These are phyloP conservation scores for Wickerhamomyces rabaulensis DNA, from an alignment of 805 yeast species.

Conservation along the genomic window DNA sequence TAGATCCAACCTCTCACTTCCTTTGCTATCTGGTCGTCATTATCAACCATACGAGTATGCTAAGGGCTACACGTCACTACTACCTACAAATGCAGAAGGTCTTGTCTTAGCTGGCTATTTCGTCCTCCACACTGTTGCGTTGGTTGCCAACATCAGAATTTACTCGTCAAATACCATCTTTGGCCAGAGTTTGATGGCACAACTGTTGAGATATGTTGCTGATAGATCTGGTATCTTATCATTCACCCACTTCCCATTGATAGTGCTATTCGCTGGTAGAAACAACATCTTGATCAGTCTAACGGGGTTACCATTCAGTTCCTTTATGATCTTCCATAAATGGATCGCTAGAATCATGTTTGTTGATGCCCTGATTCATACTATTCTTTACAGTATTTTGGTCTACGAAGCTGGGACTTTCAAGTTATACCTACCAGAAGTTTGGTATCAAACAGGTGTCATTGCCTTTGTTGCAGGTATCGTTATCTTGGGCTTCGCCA, in stretches of 20 bases:
- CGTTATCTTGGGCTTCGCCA: slow-evolving; percentile 12
- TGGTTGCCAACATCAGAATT: slow-evolving; percentile 8
- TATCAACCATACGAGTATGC: slow-evolving; percentile 13
- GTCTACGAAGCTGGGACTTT: slow-evolving; percentile 3
- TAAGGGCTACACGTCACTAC: slow-evolving; percentile 10
- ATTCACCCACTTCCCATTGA: slow-evolving; percentile 44
- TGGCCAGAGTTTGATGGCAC: slow-evolving; percentile 9
- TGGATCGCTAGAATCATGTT: slow-evolving; percentile 50
- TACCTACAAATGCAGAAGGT: slow-evolving; percentile 21
- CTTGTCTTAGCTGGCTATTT: slow-evolving; percentile 29
- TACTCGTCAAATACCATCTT: slow-evolving; percentile 16
- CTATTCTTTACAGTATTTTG: slow-evolving; percentile 20
- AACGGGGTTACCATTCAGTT: slow-evolving; percentile 59
- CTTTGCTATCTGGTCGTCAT: slow-evolving; percentile 17
- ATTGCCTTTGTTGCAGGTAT: slow-evolving; percentile 8
- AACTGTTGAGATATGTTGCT: slow-evolving; percentile 10
- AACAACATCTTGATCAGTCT: slow-evolving; percentile 59
- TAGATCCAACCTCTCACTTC: slow-evolving; percentile 15
- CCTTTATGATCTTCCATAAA: slow-evolving; percentile 65
- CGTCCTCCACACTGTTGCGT: slow-evolving; percentile 13
- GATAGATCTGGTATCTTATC: slow-evolving; percentile 22
- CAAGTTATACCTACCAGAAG: background rate
- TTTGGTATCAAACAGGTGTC: slow-evolving; percentile 18
- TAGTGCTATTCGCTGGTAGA: slow-evolving; percentile 64
- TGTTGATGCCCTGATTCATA: slow-evolving; percentile 42